Evolutionary conservation across 352 stramenopile genomes (phyloP), one percentile per base, ranked within the genome.

Genomic region (Thalassiosira pacifica): DNA sequence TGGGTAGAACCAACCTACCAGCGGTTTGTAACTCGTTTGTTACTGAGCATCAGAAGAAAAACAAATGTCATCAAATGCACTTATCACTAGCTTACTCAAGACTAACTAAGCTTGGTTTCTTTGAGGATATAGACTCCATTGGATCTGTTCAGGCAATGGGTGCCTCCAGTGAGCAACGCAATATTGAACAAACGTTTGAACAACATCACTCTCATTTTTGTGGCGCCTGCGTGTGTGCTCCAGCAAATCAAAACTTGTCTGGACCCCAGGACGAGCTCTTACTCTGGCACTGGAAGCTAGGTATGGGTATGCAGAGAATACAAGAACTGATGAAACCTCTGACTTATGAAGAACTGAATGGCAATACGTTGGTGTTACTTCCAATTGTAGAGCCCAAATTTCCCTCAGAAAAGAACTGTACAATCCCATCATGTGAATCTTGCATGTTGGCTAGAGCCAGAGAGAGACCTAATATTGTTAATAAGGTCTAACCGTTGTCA

Each of bases 211-310:
- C n/a, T n/a, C n/a, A n/a, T n/a, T n/a, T n/a, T n/a, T n/a, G n/a
- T n/a, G n/a, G n/a, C n/a, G n/a, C n/a, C n/a, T n/a, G n/a, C n/a
- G n/a, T n/a, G n/a, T n/a, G n/a, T n/a, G n/a, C n/a, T n/a, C n/a
- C n/a, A n/a, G n/a, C n/a, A n/a, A n/a, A 92, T 79, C 60, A 83
- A 31, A 90, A 92, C 42, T 52, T 92, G 6, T 83, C 64, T 74
- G 8, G 40, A 18, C 48, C 57, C 16, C 73, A 90, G 57, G 83
- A 85, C 37, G 81, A 89, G 22, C 24, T 89, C 0, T 40, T 88
- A 0, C 22, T 82, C 0, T 88, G 66, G 73, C 84, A 92, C 80
- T 85, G 53, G 31, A 75, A 65, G 9, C 42, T 90, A 2, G 71
- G 76, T 8, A 61, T 73, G 13, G n/a, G 18, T 6, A 68, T 77